Evolutionary conservation across 345 rosid species (phyloP), one percentile per base, ranked within the genome.

Genomic region (Lagerstroemia speciosa): DNA sequence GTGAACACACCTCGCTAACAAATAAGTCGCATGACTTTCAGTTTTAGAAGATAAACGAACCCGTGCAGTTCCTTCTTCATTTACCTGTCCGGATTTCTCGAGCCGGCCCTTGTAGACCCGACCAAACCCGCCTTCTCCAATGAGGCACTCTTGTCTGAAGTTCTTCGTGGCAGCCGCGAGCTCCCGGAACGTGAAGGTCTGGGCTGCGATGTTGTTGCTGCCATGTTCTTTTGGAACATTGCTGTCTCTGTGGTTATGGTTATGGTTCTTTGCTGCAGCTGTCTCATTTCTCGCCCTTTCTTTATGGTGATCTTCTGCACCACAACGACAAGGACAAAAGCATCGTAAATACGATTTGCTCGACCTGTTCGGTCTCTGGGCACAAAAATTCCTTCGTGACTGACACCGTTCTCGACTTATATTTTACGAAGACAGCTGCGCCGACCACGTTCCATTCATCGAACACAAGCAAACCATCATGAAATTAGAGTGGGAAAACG

Each of bases 81-180:
- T 67, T 75, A 93, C 97, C 92, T 81, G 89, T 69, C 81, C 84
- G 30, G 71, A 74, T 57, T 84, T 87, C 29, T 84, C 94, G 26
- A 93, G 85, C 58, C 77, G 81, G 17, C 96, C 98, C 67, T 84
- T 93, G 74, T 91, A 93, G 73, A 93, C 97, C 69, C 98, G 83
- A 1, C 98, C 98, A 8, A 93, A 93, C 62, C 97, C 96, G 14
- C 98, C 98, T 84, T 93, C 97, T 26, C 97, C 97, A 2, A 91
- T 85, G 38, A 93, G 70, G 78, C 97, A 93, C 76, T 89, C 98
- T 66, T 84, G 91, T 67, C 91, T 68, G 76, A 93, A 91, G 78
- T 93, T 93, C 86, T 81, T 89, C 0, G 98, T 93, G 2, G 98
- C 96, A 3, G 87, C 78, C 19, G 98, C 97, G 48, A 93, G 73